phyloP scores from a whole-genome alignment of 345 rosid genomes.

The Citrus australasica region DNA sequence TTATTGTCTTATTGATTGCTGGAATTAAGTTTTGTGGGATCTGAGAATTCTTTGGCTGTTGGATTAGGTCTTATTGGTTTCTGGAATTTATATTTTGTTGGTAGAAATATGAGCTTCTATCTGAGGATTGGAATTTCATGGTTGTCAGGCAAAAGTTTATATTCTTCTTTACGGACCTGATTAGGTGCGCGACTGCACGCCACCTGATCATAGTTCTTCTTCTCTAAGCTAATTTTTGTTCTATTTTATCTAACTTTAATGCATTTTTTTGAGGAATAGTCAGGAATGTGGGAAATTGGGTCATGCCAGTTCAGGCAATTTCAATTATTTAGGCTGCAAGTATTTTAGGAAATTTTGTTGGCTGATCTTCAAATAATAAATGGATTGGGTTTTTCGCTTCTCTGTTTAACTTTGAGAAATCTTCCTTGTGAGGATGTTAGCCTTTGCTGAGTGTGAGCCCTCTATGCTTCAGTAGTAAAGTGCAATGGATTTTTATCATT shows the following conservation, averaged over 20 bases:
- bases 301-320: not conserved
- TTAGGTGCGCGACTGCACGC: too few relatives aligned
- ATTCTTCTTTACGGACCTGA: too few relatives aligned
- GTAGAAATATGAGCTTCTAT: not conserved
- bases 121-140: not conserved
- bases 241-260: not conserved
- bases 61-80: not conserved
- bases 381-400: not conserved
- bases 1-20: not conserved
- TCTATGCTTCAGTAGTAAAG: not conserved
- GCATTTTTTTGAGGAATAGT: not conserved
- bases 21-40: not conserved
- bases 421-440: not conserved
- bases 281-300: not conserved
- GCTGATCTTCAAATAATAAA: not conserved
- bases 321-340: not conserved
- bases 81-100: not conserved
- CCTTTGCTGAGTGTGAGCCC: not conserved
- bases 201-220: too few relatives aligned
- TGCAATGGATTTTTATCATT: not conserved
- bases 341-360: not conserved
- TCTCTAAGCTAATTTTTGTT: too few relatives aligned
- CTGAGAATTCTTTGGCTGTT: not conserved
- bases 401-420: not conserved
- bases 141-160: not conserved